phyloP scores from a whole-genome alignment of 176 grass and related monocot genomes.

The bread wheat (Triticum aestivum) region DNA sequence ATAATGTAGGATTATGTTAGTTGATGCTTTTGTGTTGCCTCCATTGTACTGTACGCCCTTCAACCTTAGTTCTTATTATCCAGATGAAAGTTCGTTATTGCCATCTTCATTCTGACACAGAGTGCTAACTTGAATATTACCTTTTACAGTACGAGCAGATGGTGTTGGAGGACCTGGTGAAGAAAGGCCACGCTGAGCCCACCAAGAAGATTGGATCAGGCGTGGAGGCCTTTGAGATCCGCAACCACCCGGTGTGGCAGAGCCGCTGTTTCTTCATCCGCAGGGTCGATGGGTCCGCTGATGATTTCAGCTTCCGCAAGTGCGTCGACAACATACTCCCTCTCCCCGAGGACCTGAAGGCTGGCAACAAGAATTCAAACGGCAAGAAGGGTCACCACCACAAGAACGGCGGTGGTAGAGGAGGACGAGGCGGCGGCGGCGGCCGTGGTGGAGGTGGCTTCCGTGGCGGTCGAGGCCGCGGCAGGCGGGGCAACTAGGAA shows the following conservation, averaged over 20 bases:
- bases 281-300: constrained; percentile 58
- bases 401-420: constrained; percentile 34
- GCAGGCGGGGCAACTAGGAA: constrained; percentile 36
- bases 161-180: constrained; percentile 71
- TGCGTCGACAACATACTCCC: constrained; percentile 85
- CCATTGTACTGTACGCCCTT: no score
- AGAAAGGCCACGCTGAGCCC: constrained; percentile 76
- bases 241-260: constrained; percentile 62
- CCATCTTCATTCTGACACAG: neutral
- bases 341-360: constrained; percentile 76
- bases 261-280: constrained; percentile 84
- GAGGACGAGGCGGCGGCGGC: constrained; percentile 37
- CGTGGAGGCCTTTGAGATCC: constrained; percentile 77
- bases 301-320: constrained; percentile 99
- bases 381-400: constrained; percentile 45
- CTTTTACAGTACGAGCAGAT: constrained; percentile 77
- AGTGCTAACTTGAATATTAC: constrained; percentile 14
- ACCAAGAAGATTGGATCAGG: constrained; percentile 75
- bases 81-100: no score
- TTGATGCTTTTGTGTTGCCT: no score
- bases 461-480: constrained; percentile 44
- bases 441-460: constrained; percentile 40
- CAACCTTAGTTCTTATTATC: no score
- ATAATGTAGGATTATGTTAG: no score
- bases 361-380: constrained; percentile 22